These are phyloP conservation scores for Papiliotrema laurentii DNA, from an alignment of 1,284 basidiomycete species.

Conservation along the genomic window DNA sequence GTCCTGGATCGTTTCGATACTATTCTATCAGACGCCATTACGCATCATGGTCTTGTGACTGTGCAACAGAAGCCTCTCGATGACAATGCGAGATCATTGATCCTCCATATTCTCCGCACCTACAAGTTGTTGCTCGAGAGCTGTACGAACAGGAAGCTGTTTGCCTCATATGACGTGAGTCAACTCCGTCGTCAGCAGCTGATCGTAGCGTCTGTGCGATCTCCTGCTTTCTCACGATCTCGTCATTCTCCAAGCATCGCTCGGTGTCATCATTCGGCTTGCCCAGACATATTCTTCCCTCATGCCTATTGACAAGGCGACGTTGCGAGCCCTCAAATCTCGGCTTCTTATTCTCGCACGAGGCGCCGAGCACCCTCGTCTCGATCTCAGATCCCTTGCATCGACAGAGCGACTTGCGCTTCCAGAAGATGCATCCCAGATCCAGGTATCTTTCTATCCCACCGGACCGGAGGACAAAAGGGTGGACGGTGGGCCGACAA, in stretches of 20 bases:
- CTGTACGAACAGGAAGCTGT: slow-evolving; percentile 96
- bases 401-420: slow-evolving; percentile 6
- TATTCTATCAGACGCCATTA: slow-evolving; percentile 76
- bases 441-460: slow-evolving; percentile 12
- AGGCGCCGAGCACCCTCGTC: slow-evolving; percentile 45
- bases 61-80: slow-evolving; percentile 77
- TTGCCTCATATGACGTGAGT: slow-evolving; percentile 91
- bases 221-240: slow-evolving; percentile 82
- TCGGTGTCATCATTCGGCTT: slow-evolving; percentile 82
- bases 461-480: not conserved
- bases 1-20: slow-evolving; percentile 93
- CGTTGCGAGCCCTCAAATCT: slow-evolving; percentile 18
- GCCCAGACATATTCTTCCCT: slow-evolving; percentile 87
- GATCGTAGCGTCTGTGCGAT: slow-evolving; percentile 73
- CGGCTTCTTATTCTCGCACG: not conserved
- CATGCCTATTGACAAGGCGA: slow-evolving; percentile 58
- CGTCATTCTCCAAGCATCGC: slow-evolving; percentile 77
- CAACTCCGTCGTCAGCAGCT: not conserved
- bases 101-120: slow-evolving; percentile 81
- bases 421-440: slow-evolving; percentile 7
- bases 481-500: too few species aligned
- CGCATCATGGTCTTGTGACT: slow-evolving; percentile 58
- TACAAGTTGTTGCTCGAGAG: slow-evolving; percentile 90
- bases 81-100: slow-evolving; percentile 65
- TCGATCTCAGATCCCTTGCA: slow-evolving; percentile 14